A percentile compares a stretch with the other conserved stretches of the same genome.
phyloP scores from a whole-genome alignment of 176 grass and related monocot species.

The Sorghum bicolor region Sorghum_bicolor_NCBIv3 NC_012873.2:67467501-67468000 shows the following conservation, averaged over 20 bases:
- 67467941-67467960: not conserved
- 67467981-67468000: not conserved
- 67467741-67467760: not conserved
- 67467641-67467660: not conserved
- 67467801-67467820: not conserved
- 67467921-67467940: not conserved
- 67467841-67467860: not conserved
- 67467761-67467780: not conserved
- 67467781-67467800: not conserved
- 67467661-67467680: not conserved
- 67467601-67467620: not conserved
- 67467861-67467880: not conserved
- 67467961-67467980: too few relatives aligned
- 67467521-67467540: not conserved
- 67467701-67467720: not conserved
- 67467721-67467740: not conserved
- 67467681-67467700: not conserved
- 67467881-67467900: not conserved
- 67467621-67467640: not conserved
- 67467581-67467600: not conserved
- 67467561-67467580: not conserved
- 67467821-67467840: not conserved
- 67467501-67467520: conserved; percentile 54
- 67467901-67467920: not conserved
- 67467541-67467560: not conserved